Conservation (phyloP, 768 basidiomycete species). For the Psilocybe cubensis region DNA sequence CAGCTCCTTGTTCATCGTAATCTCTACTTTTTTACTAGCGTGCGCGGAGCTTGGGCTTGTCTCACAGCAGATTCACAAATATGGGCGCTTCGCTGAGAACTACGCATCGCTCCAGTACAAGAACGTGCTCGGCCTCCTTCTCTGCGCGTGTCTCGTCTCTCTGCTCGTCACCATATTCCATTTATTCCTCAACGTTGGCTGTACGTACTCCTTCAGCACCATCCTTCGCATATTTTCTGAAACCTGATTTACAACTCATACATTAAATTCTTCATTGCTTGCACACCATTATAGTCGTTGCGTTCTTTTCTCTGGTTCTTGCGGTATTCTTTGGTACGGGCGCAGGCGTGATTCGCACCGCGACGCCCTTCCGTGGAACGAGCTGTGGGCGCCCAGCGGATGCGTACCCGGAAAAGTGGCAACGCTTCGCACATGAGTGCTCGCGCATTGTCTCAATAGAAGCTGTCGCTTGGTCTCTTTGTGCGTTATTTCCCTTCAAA, state of each 20-base stretch:
- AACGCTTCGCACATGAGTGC: slow-evolving; percentile 27
- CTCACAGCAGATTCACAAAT: slow-evolving; percentile 32
- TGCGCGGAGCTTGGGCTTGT: slow-evolving; percentile 33
- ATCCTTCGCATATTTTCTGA: not conserved
- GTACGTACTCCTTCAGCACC: slow-evolving; percentile 25
- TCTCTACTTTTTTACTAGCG: slow-evolving; percentile 13
- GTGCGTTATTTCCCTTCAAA: slow-evolving; percentile 19
- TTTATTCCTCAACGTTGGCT: slow-evolving; percentile 23
- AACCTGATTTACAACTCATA: not conserved
- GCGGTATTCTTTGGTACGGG: slow-evolving; percentile 37
- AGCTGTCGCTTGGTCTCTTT: slow-evolving; percentile 32
- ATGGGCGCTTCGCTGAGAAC: slow-evolving; percentile 26
- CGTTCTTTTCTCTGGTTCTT: slow-evolving; percentile 28
- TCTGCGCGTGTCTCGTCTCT: slow-evolving; percentile 28
- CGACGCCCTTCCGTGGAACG: slow-evolving; percentile 29
- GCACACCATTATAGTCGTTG: slow-evolving; percentile 20
- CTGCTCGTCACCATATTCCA: slow-evolving; percentile 29
- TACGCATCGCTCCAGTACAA: slow-evolving; percentile 33
- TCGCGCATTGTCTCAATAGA: slow-evolving; percentile 29
- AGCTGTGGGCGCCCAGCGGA: slow-evolving; percentile 20
- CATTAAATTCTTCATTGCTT: not conserved
- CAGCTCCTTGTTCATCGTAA: not conserved
- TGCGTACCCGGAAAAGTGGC: slow-evolving; percentile 27
- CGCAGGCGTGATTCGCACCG: slow-evolving; percentile 31
- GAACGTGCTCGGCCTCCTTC: slow-evolving; percentile 31